phyloP scores from a whole-genome alignment of 176 grass and related monocot genomes.

The Oryza coarctata region DNA sequence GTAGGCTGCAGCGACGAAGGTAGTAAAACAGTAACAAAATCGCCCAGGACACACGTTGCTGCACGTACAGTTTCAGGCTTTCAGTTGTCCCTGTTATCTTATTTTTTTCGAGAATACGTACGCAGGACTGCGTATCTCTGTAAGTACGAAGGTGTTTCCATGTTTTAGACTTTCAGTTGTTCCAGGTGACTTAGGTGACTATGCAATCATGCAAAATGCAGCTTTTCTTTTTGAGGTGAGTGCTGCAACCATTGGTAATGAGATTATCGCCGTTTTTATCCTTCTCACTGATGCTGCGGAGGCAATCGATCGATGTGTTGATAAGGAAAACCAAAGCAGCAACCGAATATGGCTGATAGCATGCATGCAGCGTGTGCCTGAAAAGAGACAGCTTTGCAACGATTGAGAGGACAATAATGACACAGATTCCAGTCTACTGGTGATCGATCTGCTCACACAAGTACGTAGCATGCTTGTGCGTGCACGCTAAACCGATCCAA shows the following conservation, averaged over 20 bases:
- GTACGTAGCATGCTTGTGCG: constrained; percentile 31
- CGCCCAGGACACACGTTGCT: neutral
- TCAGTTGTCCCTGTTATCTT: neutral
- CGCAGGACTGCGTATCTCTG: neutral
- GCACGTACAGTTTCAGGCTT: neutral
- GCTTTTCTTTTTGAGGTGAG: neutral
- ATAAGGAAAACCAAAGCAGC: neutral
- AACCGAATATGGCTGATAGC: neutral
- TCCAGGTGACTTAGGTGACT: neutral
- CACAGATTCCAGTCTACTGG: neutral
- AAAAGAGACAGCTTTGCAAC: neutral
- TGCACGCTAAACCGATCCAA: constrained; percentile 30
- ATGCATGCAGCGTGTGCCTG: neutral
- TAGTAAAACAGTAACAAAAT: constrained; percentile 25
- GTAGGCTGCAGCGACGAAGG: neutral
- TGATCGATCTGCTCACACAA: neutral
- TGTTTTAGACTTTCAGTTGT: neutral
- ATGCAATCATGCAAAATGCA: neutral
- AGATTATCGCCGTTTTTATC: neutral
- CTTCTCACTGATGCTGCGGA: neutral
- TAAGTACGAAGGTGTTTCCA: neutral
- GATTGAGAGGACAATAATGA: neutral
- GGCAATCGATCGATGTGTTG: neutral
- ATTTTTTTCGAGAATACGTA: neutral
- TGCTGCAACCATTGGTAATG: neutral